Percentiles rank a stretch among this genome's conserved stretches.
Evolutionary conservation across 306 rosid species (phyloP).

Genomic region (Dryas octopetala): DNA sequence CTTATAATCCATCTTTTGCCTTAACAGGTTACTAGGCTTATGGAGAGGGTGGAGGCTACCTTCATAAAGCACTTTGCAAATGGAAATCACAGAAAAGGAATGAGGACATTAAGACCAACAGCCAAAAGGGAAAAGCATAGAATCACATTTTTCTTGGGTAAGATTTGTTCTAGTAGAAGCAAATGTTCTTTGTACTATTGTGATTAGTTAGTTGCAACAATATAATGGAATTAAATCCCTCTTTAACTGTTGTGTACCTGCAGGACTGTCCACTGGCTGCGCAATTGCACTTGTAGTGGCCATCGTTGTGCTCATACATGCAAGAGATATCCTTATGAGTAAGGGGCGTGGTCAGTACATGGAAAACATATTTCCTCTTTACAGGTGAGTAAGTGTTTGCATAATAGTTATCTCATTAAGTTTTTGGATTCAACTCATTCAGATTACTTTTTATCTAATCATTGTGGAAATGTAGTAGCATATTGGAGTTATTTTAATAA

Average conservation of each 20-base stretch:
- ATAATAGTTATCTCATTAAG: background rate
- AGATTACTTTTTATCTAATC: too few species aligned
- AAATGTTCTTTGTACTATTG: background rate
- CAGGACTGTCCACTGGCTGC: slow-evolving; percentile 58
- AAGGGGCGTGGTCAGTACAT: slow-evolving; percentile 37
- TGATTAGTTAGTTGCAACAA: background rate
- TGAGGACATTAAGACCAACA: slow-evolving; percentile 49
- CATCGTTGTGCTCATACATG: slow-evolving; percentile 46
- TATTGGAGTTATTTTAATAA: background rate
- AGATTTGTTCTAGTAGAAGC: slow-evolving; percentile 8
- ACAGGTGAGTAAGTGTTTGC: slow-evolving; percentile 54
- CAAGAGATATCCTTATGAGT: slow-evolving; percentile 45
- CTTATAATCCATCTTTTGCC: slow-evolving; percentile 21
- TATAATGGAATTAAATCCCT: too few species aligned
- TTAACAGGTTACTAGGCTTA: slow-evolving; percentile 51
- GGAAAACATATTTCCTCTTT: slow-evolving; percentile 72
- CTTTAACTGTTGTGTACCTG: slow-evolving; percentile 2
- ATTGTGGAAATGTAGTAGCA: background rate
- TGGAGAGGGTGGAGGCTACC: slow-evolving; percentile 63
- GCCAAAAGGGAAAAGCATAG: slow-evolving; percentile 53
- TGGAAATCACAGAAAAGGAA: slow-evolving; percentile 48
- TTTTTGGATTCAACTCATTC: background rate
- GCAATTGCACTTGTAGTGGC: slow-evolving; percentile 52
- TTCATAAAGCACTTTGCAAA: slow-evolving; percentile 62
- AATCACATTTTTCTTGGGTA: slow-evolving; percentile 50